Base-by-base conservation (phyloP, 108 stramenopile species). In the Conticribra guillardii region DNA sequence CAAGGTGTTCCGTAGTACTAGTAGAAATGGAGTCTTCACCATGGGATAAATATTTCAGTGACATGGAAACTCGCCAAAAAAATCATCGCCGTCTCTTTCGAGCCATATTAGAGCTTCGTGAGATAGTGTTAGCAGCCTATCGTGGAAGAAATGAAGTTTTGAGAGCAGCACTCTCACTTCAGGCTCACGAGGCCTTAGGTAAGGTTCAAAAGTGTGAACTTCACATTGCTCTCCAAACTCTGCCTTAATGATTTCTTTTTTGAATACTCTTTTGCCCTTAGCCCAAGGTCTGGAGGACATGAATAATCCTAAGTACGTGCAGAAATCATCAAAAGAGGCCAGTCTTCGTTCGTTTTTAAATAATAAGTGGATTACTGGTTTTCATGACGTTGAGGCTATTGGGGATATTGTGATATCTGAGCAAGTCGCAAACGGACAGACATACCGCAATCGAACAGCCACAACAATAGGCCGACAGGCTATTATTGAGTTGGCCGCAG, bases 91-190 rank as follows among this genome's bases (percentile, higher is more conserved):
- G 73, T 21, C 61, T 56, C 14, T 73, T 90, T 28, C 60, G 89
- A 18, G 85, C 88, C 15, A 64, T 80, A 26, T 54, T 82, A 29
- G 80, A 89, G 60, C 74, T 93, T 1, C 64, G 88, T 26, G 92
- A 93, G 54, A 85, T 89, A 65, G 65, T 91, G 1, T 72, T 87
- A 50, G 78, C 84, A 26, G 83, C 85, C 24, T 84, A 80, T 45
- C 78, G 81, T 37, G 82, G 75, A 41, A 60, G 89, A 54, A 89
- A 84, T 54, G 87, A 81, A 37, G 73, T 88, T 4, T 30, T 90
- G 11, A 76, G 74, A 24, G 71, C 66, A 37, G 61, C 86, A 31
- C 76, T 93, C 30, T 83, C 92, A 17, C 30, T 54, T 5, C 60
- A 76, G 50, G 87, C 92, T 29, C 79, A 74, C 45, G 80, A 83